Conservation (phyloP, 2,329 filamentous ascomycete genomes). For the Massarina eburnea region DNA sequence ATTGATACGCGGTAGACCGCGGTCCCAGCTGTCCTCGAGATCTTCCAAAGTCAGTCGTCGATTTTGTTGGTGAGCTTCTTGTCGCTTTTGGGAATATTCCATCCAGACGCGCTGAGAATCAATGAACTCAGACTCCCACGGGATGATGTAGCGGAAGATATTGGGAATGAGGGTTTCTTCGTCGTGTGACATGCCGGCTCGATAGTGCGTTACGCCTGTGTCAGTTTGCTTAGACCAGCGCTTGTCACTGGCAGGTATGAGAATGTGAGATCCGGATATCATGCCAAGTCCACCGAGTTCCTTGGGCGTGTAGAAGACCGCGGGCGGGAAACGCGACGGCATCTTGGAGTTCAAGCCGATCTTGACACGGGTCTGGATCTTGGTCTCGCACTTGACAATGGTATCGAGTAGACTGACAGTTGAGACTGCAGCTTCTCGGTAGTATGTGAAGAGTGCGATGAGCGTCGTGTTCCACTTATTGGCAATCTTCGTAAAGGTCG, state of each 20-base stretch:
- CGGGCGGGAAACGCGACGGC: constrained; percentile 96
- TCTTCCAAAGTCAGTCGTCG: constrained; percentile 92
- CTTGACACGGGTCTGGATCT: constrained; percentile 98
- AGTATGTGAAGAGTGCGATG: constrained; percentile 97
- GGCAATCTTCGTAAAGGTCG: constrained; percentile 98
- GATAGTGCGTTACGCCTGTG: constrained; percentile 93
- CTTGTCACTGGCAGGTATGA: constrained; percentile 97
- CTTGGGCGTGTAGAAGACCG: constrained; percentile 98
- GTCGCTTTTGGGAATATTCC: constrained; percentile 95
- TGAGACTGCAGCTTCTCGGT: constrained; percentile 94
- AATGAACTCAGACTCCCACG: constrained; percentile 98
- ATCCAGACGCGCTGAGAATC: constrained; percentile 99
- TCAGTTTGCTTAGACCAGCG: constrained; percentile 98
- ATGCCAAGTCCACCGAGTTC: constrained; percentile 95
- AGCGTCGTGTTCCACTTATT: constrained; percentile 99
- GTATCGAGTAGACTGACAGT: constrained; percentile 93
- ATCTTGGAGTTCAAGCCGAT: constrained; percentile 99
- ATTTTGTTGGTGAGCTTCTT: constrained; percentile 97
- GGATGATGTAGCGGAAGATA: constrained; percentile 98
- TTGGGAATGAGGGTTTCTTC: constrained; percentile 98
- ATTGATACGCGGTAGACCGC: constrained; percentile 95
- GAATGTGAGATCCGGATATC: constrained; percentile 97
- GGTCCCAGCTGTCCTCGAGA: constrained; percentile 97
- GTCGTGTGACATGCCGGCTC: constrained; percentile 96
- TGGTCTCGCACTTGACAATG: constrained; percentile 99